Evolutionary conservation across 495 filamentous ascomycete species (phyloP).

Genomic region (Trichoderma virens): DNA sequence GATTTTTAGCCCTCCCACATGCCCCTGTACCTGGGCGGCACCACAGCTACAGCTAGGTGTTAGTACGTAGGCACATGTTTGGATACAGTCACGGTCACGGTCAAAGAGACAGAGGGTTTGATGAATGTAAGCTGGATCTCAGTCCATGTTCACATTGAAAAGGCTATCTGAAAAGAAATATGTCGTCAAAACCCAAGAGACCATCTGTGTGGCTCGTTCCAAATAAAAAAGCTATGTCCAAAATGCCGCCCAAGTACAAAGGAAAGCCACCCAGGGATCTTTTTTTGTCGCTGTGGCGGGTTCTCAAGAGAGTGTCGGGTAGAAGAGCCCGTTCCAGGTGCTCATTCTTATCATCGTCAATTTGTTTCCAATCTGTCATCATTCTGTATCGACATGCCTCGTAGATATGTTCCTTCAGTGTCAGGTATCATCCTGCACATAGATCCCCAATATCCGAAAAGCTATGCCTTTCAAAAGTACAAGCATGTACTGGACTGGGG

Average conservation of each 20-base stretch:
- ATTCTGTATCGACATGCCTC: constrained; percentile 7
- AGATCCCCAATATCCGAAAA: constrained; percentile 6
- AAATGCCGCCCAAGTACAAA: constrained; percentile 7
- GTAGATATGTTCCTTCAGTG: background rate
- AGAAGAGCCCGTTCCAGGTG: constrained; percentile 5
- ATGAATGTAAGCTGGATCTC: constrained; percentile 4
- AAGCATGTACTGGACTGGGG: constrained; percentile 6
- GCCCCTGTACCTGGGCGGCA: too few species aligned
- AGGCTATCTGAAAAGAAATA: constrained; percentile 6
- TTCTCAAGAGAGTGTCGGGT: constrained; percentile 2
- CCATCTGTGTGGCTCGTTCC: background rate
- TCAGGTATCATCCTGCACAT: background rate
- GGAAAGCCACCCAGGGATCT: constrained; percentile 6
- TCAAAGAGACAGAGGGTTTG: background rate
- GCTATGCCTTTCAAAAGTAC: constrained; percentile 10
- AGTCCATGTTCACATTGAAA: background rate
- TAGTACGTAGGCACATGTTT: background rate
- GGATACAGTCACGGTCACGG: background rate
- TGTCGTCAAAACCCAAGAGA: background rate
- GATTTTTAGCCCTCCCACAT: background rate
- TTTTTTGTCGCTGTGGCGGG: background rate
- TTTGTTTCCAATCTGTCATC: background rate
- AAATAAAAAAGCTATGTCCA: background rate
- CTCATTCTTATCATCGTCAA: background rate
- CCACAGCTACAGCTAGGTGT: too few species aligned